Percentiles rank a stretch among this genome's conserved stretches.
These are phyloP conservation scores for Neopestalotiopsis rosae DNA, from an alignment of 2,329 filamentous ascomycete species.

Conservation along the genomic window DNA sequence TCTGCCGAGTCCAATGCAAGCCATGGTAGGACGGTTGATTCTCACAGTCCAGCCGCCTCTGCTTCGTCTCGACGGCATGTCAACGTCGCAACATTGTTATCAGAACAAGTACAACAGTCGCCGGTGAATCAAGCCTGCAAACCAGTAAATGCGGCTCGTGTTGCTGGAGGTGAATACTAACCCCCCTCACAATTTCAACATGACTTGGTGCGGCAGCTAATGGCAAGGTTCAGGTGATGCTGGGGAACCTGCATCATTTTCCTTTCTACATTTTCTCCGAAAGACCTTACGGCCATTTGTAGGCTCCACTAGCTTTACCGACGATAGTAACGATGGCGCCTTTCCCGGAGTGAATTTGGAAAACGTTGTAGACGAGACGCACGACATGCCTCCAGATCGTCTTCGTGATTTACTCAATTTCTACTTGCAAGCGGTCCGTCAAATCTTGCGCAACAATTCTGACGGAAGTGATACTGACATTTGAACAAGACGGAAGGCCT, in stretches of 20 bases:
- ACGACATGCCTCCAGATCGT: neutral
- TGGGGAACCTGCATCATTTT: neutral
- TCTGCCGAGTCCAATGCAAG: neutral
- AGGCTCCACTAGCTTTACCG: neutral
- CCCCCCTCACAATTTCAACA: neutral
- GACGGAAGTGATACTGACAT: neutral
- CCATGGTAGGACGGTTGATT: neutral
- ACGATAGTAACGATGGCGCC: neutral
- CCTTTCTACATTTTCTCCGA: neutral
- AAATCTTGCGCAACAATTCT: too few species aligned
- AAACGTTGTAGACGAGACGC: neutral
- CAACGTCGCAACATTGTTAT: neutral
- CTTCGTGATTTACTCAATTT: neutral
- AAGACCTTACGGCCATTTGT: conserved; percentile 8
- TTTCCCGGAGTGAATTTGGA: neutral
- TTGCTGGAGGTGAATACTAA: neutral
- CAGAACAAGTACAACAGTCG: neutral
- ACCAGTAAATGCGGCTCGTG: neutral
- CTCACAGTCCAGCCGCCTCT: neutral
- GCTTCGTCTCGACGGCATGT: neutral
- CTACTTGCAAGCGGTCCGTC: conserved; percentile 7
- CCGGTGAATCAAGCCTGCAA: neutral
- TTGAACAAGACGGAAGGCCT: neutral
- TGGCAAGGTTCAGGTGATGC: neutral
- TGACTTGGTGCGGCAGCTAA: neutral